Evolutionary conservation across 768 basidiomycete species (phyloP).

Genomic region (Termitomyces sp.): DNA sequence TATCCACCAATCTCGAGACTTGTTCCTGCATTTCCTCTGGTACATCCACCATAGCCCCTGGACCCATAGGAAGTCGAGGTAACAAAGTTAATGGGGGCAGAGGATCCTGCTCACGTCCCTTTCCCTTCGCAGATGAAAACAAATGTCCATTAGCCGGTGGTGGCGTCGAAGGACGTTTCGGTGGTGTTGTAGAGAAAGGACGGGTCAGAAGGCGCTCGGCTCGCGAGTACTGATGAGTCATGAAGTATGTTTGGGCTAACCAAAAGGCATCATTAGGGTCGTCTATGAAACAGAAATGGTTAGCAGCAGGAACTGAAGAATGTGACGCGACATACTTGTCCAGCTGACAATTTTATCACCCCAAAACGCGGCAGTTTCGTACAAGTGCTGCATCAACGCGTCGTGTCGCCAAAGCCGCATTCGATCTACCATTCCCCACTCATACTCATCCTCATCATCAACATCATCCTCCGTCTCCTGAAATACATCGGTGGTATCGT

Average conservation of each 20-base stretch:
- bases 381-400: constrained; percentile 97
- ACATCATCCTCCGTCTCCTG: constrained; percentile 62
- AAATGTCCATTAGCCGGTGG: constrained; percentile 41
- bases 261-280: constrained; percentile 99
- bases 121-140: constrained; percentile 47
- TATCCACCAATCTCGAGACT: constrained; percentile 81
- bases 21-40: constrained; percentile 60
- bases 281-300: constrained; percentile 39
- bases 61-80: constrained; percentile 66
- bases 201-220: constrained; percentile 88
- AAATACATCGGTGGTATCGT: constrained; percentile 74
- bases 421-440: constrained; percentile 89
- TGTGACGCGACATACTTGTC: constrained; percentile 70
- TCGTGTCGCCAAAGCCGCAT: constrained; percentile 98
- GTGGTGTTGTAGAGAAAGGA: constrained; percentile 64
- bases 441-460: constrained; percentile 54
- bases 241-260: constrained; percentile 97
- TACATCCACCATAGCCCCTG: constrained; percentile 68
- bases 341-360: constrained; percentile 95
- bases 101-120: constrained; percentile 52
- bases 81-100: constrained; percentile 31
- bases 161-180: constrained; percentile 32
- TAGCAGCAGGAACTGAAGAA: background rate
- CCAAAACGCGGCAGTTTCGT: constrained; percentile 97
- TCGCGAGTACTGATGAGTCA: constrained; percentile 92